Evolutionary conservation across 2,329 filamentous ascomycete species (phyloP), one percentile per base, ranked within the genome.

Genomic region (Curvularia sp.): DNA sequence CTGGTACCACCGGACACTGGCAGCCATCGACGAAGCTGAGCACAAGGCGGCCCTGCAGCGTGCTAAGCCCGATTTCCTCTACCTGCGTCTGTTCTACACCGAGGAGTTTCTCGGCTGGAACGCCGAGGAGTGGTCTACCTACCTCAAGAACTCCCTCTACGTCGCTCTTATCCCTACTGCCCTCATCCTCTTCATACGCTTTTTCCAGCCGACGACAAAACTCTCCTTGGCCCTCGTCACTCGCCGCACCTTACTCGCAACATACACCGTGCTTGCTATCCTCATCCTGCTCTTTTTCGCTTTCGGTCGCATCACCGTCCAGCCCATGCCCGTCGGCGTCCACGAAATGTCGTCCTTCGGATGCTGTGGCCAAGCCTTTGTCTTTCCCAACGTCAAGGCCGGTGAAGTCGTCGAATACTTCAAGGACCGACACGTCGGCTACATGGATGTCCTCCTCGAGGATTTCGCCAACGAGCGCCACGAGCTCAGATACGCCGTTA

Each of bases 91-190:
- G 12, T 82, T 83, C 68, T 81, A 80, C 57, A 80, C 79, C 0
- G 79, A 82, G 53, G 69, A 78, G 49, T 78, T 79, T 46, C 72
- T 80, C 3, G 79, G 80, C 51, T 82, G 80, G 80, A 81, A 82
- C 51, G 69, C 69, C 7, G 79, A 82, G 60, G 64, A 77, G 39
- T 81, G 78, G 79, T 60, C 51, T 0, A 69, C 55, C 4, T 80
- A 81, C 52, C 56, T 80, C 4, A 67, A 71, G 41, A 74, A 66
- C 57, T 80, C 77, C 1, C 26, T 77, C 4, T 64, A 44, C 48
- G 57, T 67, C 5, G 64, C 69, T 30, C 41, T 50, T 8, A 33
- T 70, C 2, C 64, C 66, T 12, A 67, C 64, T n/a, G 38, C 57
- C 28, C 49, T 58, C 7, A 60, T 77, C n/a, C 33, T 74, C 52